Evolutionary conservation across 2,329 filamentous ascomycete genomes (phyloP).

Genomic region (Stagonosporopsis vannaccii): DNA sequence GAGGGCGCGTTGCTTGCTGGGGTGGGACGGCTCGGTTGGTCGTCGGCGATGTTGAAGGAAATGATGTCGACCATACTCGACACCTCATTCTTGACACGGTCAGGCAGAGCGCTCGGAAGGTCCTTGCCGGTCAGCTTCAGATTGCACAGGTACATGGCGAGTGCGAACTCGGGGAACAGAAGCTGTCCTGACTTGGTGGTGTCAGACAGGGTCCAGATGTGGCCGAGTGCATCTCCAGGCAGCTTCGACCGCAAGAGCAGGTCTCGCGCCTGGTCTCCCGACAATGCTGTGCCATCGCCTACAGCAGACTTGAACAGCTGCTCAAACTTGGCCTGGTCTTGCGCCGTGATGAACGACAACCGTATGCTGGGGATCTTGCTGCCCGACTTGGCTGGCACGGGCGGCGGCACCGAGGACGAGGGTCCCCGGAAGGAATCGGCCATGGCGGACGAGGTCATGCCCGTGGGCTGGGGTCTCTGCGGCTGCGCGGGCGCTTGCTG

Average conservation of each 20-base stretch:
- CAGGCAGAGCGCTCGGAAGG: conserved; percentile 76
- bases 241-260: conserved; percentile 87
- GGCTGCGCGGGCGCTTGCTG: conserved; percentile 59
- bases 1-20: conserved; percentile 72
- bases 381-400: conserved; percentile 68
- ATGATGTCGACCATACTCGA: conserved; percentile 99
- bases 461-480: conserved; percentile 62
- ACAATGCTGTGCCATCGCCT: conserved; percentile 82
- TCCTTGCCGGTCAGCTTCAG: conserved; percentile 86
- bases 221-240: conserved; percentile 83
- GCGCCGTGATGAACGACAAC: conserved; percentile 92
- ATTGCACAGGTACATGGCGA: conserved; percentile 99
- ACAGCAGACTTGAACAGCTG: conserved; percentile 96
- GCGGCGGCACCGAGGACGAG: conserved; percentile 58
- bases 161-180: conserved; percentile 95
- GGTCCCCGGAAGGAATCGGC: conserved; percentile 66
- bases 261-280: conserved; percentile 90
- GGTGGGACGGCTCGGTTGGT: conserved; percentile 60
- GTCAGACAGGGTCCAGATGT: conserved; percentile 95
- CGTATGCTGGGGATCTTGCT: conserved; percentile 92
- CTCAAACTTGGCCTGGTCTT: conserved; percentile 96
- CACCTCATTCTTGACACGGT: conserved; percentile 92
- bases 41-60: conserved; percentile 88
- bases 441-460: conserved; percentile 70
- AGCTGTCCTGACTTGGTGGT: conserved; percentile 96